Conservation (phyloP, 2,329 filamentous ascomycete genomes). For the Sporothrix curviconia region DNA sequence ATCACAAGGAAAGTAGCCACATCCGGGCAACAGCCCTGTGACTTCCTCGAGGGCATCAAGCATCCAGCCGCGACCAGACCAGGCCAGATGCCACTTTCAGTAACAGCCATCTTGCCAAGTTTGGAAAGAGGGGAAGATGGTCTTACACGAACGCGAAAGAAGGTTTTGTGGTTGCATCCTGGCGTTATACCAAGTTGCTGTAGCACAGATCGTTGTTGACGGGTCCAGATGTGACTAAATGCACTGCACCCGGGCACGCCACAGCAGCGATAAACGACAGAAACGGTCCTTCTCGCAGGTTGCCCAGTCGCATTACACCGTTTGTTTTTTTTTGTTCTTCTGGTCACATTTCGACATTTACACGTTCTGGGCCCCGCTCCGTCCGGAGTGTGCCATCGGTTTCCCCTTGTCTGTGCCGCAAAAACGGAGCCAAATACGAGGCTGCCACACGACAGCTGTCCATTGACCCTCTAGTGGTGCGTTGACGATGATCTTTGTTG, state of each 20-base stretch:
- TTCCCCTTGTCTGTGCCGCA: not conserved
- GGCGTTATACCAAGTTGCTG: too few relatives aligned
- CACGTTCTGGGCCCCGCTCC: not conserved
- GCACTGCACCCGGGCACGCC: too few relatives aligned
- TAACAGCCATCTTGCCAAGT: conserved; percentile 8
- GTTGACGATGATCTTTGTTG: too few relatives aligned
- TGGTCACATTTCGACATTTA: too few relatives aligned
- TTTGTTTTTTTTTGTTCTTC: too few relatives aligned
- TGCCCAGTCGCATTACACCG: not conserved
- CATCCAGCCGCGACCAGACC: not conserved
- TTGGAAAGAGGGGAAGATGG: conserved; percentile 10
- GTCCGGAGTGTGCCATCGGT: not conserved
- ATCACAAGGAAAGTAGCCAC: not conserved
- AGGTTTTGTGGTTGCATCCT: too few relatives aligned
- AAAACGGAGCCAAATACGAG: not conserved
- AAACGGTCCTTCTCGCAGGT: not conserved
- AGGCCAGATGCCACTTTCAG: not conserved
- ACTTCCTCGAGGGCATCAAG: not conserved
- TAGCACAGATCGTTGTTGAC: too few relatives aligned
- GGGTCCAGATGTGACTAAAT: too few relatives aligned
- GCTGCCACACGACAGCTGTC: not conserved
- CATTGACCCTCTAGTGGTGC: not conserved
- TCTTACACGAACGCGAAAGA: conserved; percentile 2
- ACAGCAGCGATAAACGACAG: too few relatives aligned
- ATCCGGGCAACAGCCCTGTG: not conserved